phyloP scores from a whole-genome alignment of 768 basidiomycete species.

The Boletus pseudo-olivaceus region DNA sequence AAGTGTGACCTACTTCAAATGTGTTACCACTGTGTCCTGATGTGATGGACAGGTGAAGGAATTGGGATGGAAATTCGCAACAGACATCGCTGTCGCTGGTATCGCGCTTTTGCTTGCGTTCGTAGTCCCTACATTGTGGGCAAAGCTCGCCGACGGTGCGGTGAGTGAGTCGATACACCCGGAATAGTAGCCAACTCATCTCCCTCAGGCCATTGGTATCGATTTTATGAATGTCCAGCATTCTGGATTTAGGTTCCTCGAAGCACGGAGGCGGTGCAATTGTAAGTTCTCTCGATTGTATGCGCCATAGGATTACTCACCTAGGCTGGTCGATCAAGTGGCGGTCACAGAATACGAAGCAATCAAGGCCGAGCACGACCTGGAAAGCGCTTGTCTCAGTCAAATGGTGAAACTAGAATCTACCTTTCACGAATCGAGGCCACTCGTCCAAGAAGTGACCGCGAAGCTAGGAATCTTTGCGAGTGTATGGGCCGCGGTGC shows the following conservation, averaged over 20 bases:
- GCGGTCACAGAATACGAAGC: conserved; percentile 3
- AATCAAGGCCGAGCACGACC: conserved; percentile 8
- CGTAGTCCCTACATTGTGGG: conserved; percentile 10
- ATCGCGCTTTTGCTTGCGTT: conserved; percentile 14
- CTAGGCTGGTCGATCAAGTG: conserved; percentile 1
- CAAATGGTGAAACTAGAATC: conserved; percentile 17
- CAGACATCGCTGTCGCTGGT: conserved; percentile 12
- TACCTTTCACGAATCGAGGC: conserved; percentile 7
- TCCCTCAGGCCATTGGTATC: conserved; percentile 1
- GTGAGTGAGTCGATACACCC: background rate
- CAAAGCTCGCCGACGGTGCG: background rate
- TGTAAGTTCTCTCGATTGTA: conserved; percentile 1
- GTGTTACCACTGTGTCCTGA: background rate
- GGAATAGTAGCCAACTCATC: background rate
- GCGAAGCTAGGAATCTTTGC: conserved; percentile 17
- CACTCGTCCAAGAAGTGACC: conserved; percentile 19
- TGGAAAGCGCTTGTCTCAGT: conserved; percentile 10
- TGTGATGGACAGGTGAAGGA: conserved; percentile 12
- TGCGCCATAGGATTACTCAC: background rate
- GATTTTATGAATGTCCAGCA: conserved; percentile 3
- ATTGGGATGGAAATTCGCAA: conserved; percentile 15
- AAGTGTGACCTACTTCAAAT: conserved; percentile 2
- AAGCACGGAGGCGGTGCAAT: background rate
- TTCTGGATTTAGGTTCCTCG: conserved; percentile 6
- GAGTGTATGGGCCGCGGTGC: conserved; percentile 19